Evolutionary conservation across 805 yeast species (phyloP), one percentile per base, ranked within the genome.

Genomic region (Suhomyces tanzawaensis): DNA sequence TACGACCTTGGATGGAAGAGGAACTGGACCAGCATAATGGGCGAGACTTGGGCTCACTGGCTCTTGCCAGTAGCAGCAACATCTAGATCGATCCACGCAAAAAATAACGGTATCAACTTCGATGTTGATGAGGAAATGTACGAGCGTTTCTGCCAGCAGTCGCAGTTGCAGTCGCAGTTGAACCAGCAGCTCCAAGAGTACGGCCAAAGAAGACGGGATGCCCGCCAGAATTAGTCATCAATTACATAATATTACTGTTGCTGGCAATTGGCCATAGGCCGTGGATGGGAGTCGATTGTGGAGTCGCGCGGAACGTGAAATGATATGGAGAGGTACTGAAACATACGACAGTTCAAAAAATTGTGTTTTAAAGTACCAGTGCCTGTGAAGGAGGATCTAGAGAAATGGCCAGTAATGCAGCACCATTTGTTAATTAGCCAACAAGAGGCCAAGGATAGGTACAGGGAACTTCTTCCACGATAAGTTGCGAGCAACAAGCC

Each of bases 11-110:
- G 97, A 0, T 53, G 55, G 16, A 45, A 51, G 32, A 51, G 58
- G 5, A 93, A 93, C 57, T 81, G 89, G 85, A 45, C 53, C 14
- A 65, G 73, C 4, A 76, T 86, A 1, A 83, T 91, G 95, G 99
- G 99, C 0, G 43, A 57, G 2, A 57, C 64, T 1, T 72, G 79
- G 76, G 32, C 44, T 6, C 79, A 81, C 43, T 89, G 96, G 96
- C 33, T 82, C 6, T 54, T 89, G 1, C 98, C 98, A 0, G 39
- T 59, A 1, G 17, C 44, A 11, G 52, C 55, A 14, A 53, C 63
- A 3, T 41, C 42, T 18, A 40, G 39, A n/a, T 36, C 47, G 2
- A 45, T 60, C 19, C 22, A 41, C 7, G 52, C 49, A 1, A 42
- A 41, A 3, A 54, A 50, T 22, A 62, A 66, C 38, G 90, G 89